phyloP scores from a whole-genome alignment of 768 basidiomycete species.

The Amylocystis lapponica region DNA sequence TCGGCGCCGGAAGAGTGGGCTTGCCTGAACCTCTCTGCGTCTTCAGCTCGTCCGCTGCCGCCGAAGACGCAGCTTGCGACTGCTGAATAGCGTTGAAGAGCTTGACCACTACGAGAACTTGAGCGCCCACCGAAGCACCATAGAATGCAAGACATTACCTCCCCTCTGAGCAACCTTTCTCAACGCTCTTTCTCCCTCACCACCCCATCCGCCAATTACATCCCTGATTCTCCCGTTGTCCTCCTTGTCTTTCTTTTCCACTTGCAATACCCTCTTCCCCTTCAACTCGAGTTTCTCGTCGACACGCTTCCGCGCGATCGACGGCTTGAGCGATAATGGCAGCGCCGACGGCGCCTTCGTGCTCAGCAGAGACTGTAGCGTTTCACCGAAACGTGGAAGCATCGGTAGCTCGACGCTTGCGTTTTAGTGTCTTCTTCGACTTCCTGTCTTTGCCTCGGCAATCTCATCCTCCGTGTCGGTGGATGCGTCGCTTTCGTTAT shows the following conservation, averaged over 20 bases:
- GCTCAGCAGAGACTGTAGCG: conserved; percentile 64
- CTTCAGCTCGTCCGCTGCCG: conserved; percentile 53
- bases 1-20: conserved; percentile 63
- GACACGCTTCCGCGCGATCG: conserved; percentile 58
- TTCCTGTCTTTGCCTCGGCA: conserved; percentile 47
- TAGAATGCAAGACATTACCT: conserved; percentile 39
- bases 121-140: neutral
- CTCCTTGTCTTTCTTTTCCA: conserved; percentile 70
- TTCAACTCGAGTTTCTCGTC: conserved; percentile 70
- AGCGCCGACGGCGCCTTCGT: conserved; percentile 65
- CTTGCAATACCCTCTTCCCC: conserved; percentile 65
- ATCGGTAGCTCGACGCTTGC: conserved; percentile 77
- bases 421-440: conserved; percentile 75
- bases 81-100: conserved; percentile 85
- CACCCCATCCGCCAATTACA: conserved; percentile 87
- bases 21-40: conserved; percentile 65
- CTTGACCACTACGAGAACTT: conserved; percentile 56
- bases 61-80: conserved; percentile 55
- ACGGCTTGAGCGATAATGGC: conserved; percentile 78
- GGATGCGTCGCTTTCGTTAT: conserved; percentile 7
- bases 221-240: conserved; percentile 62
- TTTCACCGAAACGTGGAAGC: conserved; percentile 68
- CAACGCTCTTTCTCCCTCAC: conserved; percentile 68
- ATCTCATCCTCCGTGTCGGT: conserved; percentile 64
- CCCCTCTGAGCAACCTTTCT: conserved; percentile 84